A percentile compares a stretch with the other conserved stretches of the same genome.
Conservation (phyloP, 164 flowering plant species). For the Macadamia tetraphylla region DNA sequence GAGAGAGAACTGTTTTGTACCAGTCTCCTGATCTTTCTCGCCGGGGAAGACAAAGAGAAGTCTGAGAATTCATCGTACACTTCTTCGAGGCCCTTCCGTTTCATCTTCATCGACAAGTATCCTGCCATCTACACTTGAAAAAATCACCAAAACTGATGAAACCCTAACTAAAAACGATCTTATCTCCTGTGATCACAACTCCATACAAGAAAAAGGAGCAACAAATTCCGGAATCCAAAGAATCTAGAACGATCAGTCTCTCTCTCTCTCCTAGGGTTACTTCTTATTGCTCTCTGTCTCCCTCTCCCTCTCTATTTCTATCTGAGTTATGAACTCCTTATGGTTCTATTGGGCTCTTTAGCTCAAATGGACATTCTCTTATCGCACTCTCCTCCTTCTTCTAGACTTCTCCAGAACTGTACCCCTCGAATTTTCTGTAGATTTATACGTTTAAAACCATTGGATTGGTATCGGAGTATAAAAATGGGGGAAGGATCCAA, state of each 20-base stretch:
- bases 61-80: conserved; percentile 70
- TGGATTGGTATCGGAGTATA: too few relatives aligned
- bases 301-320: too few relatives aligned
- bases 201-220: neutral
- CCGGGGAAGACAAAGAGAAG: conserved; percentile 82
- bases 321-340: too few relatives aligned
- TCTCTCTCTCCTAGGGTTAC: neutral
- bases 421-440: too few relatives aligned
- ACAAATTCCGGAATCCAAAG: too few relatives aligned
- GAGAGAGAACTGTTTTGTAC: conserved; percentile 20
- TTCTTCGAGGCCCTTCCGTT: conserved; percentile 62
- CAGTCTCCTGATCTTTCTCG: conserved; percentile 77
- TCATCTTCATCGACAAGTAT: conserved; percentile 39
- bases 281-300: neutral
- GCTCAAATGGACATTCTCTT: too few relatives aligned
- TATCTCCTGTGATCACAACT: neutral
- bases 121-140: conserved; percentile 15
- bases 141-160: neutral
- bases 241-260: too few relatives aligned
- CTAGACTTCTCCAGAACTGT: too few relatives aligned
- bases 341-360: too few relatives aligned
- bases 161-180: conserved; percentile 1
- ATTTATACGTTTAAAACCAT: too few relatives aligned
- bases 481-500: too few relatives aligned
- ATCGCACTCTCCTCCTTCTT: too few relatives aligned